These are phyloP conservation scores for Melampsora americana DNA, from an alignment of 1,284 basidiomycete genomes.

Conservation along the genomic window DNA sequence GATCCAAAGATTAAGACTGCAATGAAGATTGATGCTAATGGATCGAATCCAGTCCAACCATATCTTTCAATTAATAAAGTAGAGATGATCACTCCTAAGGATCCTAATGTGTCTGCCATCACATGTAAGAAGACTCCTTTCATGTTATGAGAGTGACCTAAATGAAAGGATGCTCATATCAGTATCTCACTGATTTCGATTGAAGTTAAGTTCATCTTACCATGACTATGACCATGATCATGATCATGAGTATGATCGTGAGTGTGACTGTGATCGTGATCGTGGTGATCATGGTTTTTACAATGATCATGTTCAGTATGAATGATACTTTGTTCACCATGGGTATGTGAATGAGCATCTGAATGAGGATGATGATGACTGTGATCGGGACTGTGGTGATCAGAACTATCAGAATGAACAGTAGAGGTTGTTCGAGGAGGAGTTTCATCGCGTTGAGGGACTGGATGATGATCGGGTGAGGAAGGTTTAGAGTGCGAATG, in stretches of 20 bases:
- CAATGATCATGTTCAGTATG: constrained; percentile 3
- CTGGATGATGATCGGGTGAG: background rate
- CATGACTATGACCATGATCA: constrained; percentile 46
- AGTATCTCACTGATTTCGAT: constrained; percentile 56
- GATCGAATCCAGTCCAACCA: constrained; percentile 99
- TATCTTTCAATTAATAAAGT: constrained; percentile 92
- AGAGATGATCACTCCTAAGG: constrained; percentile 97
- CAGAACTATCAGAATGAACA: constrained; percentile 42
- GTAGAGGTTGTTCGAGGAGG: constrained; percentile 41
- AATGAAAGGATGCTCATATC: constrained; percentile 46
- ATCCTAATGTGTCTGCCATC: constrained; percentile 63
- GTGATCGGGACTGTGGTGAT: constrained; percentile 45
- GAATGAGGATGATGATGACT: background rate
- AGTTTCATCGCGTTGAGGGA: too few species aligned
- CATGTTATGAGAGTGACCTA: constrained; percentile 94
- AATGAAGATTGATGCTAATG: constrained; percentile 95
- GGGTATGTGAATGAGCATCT: background rate
- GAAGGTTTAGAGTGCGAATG: too few species aligned
- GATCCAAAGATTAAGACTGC: constrained; percentile 90
- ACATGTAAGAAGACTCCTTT: constrained; percentile 86
- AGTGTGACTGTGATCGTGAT: constrained; percentile 57
- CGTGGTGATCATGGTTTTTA: background rate
- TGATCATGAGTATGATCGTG: constrained; percentile 57
- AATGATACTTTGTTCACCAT: background rate
- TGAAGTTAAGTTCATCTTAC: constrained; percentile 56